A percentile compares a stretch with the other conserved stretches of the same genome.
Conservation (phyloP, 202 grass and related monocot genomes). For the Saccharum hybrid region DNA sequence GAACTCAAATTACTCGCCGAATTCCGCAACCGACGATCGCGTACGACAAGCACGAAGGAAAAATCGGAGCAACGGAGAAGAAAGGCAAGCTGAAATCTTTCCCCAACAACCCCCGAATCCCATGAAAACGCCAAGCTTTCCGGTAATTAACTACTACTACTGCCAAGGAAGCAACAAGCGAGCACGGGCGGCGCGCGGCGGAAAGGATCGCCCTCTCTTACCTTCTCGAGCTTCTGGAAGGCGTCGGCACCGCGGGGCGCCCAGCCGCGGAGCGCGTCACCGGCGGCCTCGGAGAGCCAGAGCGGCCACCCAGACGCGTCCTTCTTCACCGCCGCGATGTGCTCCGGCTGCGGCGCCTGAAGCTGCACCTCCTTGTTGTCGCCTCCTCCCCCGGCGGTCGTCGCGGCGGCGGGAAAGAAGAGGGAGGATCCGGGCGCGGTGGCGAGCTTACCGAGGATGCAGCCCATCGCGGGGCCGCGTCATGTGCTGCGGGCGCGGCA, state of each 20-base stretch:
- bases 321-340: constrained; percentile 61
- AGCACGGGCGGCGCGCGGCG: background rate
- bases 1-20: constrained; percentile 29
- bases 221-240: constrained; percentile 93
- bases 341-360: constrained; percentile 47
- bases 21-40: constrained; percentile 21
- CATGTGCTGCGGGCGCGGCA: constrained; percentile 30
- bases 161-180: background rate
- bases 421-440: constrained; percentile 47
- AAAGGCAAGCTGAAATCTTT: constrained; percentile 12
- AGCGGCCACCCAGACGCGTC: constrained; percentile 75
- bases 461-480: constrained; percentile 70
- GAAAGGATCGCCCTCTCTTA: constrained; percentile 19
- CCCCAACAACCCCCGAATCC: constrained; percentile 4
- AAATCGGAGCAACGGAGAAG: constrained; percentile 2
- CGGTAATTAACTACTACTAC: constrained; percentile 7
- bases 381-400: background rate
- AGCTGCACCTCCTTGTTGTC: constrained; percentile 43
- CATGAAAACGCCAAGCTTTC: constrained; percentile 34
- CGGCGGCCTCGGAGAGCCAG: constrained; percentile 78
- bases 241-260: constrained; percentile 80
- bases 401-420: constrained; percentile 48
- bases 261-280: constrained; percentile 74
- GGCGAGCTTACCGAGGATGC: constrained; percentile 76
- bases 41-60: constrained; percentile 23